Evolutionary conservation across 345 rosid species (phyloP).

Genomic region (Populus euphratica): DNA sequence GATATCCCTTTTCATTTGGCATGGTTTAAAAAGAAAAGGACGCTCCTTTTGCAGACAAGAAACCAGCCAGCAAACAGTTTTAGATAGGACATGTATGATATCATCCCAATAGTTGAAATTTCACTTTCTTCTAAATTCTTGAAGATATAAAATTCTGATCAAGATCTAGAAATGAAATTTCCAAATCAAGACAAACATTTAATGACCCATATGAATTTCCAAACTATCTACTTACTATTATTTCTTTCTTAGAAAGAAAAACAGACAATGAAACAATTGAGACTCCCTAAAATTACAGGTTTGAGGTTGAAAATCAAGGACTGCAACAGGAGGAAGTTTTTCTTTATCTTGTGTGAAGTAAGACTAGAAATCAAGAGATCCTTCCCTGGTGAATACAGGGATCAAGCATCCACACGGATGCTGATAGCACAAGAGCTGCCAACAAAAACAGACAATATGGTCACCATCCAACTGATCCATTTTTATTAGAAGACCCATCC

Average conservation of each 20-base stretch:
- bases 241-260: not conserved
- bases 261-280: not conserved
- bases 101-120: not conserved
- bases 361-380: not conserved
- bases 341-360: not conserved
- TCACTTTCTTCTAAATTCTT: not conserved
- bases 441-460: constrained; percentile 5
- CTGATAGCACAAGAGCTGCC: constrained; percentile 6
- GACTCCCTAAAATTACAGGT: not conserved
- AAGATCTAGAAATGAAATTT: not conserved
- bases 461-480: constrained; percentile 23
- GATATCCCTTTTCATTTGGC: not conserved
- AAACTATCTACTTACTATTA: not conserved
- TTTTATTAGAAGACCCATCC: constrained; percentile 21
- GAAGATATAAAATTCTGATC: not conserved
- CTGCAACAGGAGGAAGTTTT: not conserved
- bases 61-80: not conserved
- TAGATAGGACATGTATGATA: not conserved
- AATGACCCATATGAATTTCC: not conserved
- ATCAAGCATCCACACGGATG: not conserved
- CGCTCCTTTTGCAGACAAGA: not conserved
- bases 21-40: not conserved
- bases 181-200: not conserved
- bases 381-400: not conserved
- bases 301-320: not conserved